Conservation (phyloP, 2,329 filamentous ascomycete genomes). For the Alternaria panax region DNA sequence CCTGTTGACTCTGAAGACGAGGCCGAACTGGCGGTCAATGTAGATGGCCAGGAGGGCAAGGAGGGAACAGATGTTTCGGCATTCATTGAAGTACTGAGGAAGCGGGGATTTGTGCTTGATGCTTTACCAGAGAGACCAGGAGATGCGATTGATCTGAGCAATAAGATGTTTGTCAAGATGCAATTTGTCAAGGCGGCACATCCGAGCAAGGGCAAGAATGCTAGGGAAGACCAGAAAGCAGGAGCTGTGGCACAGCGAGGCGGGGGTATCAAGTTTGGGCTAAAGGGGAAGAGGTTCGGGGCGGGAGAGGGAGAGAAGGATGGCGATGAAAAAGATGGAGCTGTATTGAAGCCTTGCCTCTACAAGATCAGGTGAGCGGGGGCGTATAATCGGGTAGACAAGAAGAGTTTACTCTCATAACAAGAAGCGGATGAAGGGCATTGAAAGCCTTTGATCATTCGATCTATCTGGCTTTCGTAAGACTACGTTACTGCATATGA, state of each 20-base stretch:
- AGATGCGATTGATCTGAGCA: conserved; percentile 76
- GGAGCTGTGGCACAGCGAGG: conserved; percentile 48
- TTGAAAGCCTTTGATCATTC: neutral
- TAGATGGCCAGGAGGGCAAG: conserved; percentile 70
- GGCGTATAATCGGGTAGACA: neutral
- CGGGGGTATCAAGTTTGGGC: conserved; percentile 50
- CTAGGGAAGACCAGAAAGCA: conserved; percentile 47
- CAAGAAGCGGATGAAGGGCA: neutral
- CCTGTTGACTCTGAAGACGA: conserved; percentile 61
- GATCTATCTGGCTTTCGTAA: neutral
- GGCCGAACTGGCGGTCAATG: conserved; percentile 67
- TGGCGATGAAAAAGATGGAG: conserved; percentile 65
- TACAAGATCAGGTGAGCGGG: conserved; percentile 76
- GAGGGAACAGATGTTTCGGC: conserved; percentile 84
- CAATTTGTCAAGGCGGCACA: conserved; percentile 85
- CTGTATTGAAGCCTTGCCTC: conserved; percentile 91
- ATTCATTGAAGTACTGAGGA: conserved; percentile 82
- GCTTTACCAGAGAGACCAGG: conserved; percentile 61
- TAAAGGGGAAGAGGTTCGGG: conserved; percentile 15
- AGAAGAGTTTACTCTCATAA: neutral
- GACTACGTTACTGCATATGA: neutral
- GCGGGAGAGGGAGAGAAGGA: conserved; percentile 46
- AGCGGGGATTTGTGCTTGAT: conserved; percentile 82
- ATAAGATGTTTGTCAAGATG: conserved; percentile 99
- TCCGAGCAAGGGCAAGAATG: conserved; percentile 78